Conservation (phyloP, 805 yeast species). For the Spathaspora hagerdaliae region DNA sequence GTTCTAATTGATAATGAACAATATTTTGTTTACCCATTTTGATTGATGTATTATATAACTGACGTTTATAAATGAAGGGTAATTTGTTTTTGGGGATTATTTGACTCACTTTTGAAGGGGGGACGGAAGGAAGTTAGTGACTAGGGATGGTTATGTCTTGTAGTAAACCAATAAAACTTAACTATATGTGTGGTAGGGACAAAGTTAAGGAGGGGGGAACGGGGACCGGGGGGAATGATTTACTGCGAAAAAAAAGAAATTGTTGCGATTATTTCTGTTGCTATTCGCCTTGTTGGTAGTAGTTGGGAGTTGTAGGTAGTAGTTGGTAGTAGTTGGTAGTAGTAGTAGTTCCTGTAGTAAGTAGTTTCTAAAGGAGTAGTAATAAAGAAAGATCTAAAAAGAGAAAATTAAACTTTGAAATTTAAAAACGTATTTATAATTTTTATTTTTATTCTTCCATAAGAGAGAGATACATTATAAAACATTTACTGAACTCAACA, state of each 20-base stretch:
- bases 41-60: background rate
- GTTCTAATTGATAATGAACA: slow-evolving; percentile 33
- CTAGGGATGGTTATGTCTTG: too few relatives aligned
- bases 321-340: background rate
- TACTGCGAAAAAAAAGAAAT: background rate
- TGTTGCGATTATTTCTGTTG: background rate
- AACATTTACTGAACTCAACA: too few relatives aligned
- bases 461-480: too few relatives aligned
- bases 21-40: slow-evolving; percentile 42
- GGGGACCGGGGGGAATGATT: background rate
- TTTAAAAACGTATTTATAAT: too few relatives aligned
- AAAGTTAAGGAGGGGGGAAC: background rate
- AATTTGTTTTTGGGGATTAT: slow-evolving; percentile 1
- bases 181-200: too few relatives aligned
- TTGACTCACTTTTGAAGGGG: background rate
- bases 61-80: background rate
- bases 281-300: background rate
- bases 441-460: too few relatives aligned
- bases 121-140: too few relatives aligned
- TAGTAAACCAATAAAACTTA: too few relatives aligned
- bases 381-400: too few relatives aligned
- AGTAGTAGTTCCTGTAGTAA: background rate
- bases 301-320: background rate
- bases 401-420: too few relatives aligned
- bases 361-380: too few relatives aligned